phyloP scores from a whole-genome alignment of 2,329 filamentous ascomycete genomes.

The Alternaria hordeiaustralica region DNA sequence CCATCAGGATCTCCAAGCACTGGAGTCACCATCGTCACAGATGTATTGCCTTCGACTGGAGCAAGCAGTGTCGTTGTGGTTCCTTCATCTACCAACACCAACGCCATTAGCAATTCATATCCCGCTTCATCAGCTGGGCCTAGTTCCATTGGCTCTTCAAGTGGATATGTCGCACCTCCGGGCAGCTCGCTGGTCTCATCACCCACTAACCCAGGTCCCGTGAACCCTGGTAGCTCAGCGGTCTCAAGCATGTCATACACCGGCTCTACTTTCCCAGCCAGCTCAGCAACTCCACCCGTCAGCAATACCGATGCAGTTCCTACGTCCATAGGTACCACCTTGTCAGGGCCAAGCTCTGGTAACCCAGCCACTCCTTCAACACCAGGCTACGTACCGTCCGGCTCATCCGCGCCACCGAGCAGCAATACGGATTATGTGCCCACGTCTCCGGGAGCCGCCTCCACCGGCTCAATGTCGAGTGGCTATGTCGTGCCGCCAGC shows the following conservation, averaged over 20 bases:
- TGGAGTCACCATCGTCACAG: neutral
- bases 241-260: neutral
- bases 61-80: neutral
- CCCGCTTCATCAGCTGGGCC: conserved; percentile 1
- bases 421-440: conserved; percentile 4
- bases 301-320: conserved; percentile 7
- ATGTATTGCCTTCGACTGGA: neutral
- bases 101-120: conserved; percentile 4
- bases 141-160: conserved; percentile 1
- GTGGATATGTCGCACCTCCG: conserved; percentile 2
- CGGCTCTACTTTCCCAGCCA: neutral
- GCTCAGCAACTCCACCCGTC: neutral
- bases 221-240: neutral
- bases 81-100: conserved; percentile 7
- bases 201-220: neutral
- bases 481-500: neutral
- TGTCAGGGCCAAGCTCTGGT: neutral
- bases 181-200: conserved; percentile 4
- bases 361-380: neutral
- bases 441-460: neutral
- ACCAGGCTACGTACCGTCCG: neutral
- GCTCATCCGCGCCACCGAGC: neutral
- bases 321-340: conserved; percentile 1
- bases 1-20: conserved; percentile 1
- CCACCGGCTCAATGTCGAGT: conserved; percentile 2